Evolutionary conservation across 805 yeast genomes (phyloP), one percentile per base, ranked within the genome.

Genomic region (Teunomyces panamensis): DNA sequence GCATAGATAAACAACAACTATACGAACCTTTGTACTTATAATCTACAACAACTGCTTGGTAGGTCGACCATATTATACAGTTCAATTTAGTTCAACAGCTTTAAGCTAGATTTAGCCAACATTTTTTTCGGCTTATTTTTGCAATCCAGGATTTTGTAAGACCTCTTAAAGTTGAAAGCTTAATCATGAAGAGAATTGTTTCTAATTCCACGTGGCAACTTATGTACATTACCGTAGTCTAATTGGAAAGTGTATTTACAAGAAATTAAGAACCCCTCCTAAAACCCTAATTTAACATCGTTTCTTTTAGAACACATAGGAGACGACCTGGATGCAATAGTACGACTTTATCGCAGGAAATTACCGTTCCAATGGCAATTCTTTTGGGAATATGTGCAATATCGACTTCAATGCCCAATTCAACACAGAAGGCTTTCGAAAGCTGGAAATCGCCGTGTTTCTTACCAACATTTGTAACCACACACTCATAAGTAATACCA

Each of bases 401-500:
- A n/a, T 76, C 78, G 16, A 80, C 78, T 46, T 73, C 78, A 9
- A 76, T 54, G 17, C 71, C 77, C 29, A 77, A 58, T 28, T 79
- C 80, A 44, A 60, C 53, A 51, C 85, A 80, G 56, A 67, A 79
- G 0, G 73, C 84, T 34, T 62, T 62, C n/a, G 69, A 69, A 1
- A 75, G 39, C 2, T 54, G 59, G 4, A 48, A 43, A n/a, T 46
- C 43, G 1, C 60, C 64, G 9, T 51, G 51, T 4, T 55, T 59
- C 8, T 65, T 59, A 9, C 71, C 70, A 2, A 50, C 51, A 14
- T 53, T 49, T 1, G 74, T 65, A n/a, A 81, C 55, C 3, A 73
- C 58, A 56, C 85, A 80, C 47, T 74, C 62, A 49, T 58, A 59
- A 5, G 49, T 52, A 8, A 47, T 30, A 3, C 51, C 48, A 13